Percentiles rank a stretch among this genome's conserved stretches.
These are phyloP conservation scores for Globomyces pollinis-pini DNA, from an alignment of 192 early-diverging fungal genomes.

Conservation along the genomic window DNA sequence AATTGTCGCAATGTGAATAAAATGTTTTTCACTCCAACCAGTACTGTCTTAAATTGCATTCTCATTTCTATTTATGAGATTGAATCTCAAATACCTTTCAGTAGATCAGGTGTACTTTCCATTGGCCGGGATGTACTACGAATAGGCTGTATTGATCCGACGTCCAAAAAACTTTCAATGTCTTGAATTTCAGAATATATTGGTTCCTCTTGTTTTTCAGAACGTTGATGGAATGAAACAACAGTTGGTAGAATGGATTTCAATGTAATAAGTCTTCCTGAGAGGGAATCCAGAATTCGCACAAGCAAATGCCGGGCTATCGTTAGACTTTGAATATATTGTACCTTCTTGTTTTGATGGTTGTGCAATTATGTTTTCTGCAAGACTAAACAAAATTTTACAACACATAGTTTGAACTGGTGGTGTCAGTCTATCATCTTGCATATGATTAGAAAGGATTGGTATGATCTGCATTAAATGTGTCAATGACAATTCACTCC, in stretches of 20 bases:
- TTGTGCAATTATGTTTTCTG: slow-evolving; percentile 69
- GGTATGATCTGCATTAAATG: slow-evolving; percentile 82
- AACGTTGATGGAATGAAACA: slow-evolving; percentile 42
- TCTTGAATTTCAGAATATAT: slow-evolving; percentile 14
- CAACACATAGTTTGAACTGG: slow-evolving; percentile 96
- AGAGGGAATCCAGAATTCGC: slow-evolving; percentile 80
- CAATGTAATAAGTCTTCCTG: slow-evolving; percentile 64
- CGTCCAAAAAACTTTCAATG: slow-evolving; percentile 45
- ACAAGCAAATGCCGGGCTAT: slow-evolving; percentile 28
- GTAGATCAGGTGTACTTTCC: slow-evolving; percentile 55
- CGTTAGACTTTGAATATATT: slow-evolving; percentile 9
- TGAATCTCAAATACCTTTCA: too few species aligned
- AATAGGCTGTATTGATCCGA: slow-evolving; percentile 51
- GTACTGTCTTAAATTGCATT: slow-evolving; percentile 81
- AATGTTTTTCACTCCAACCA: slow-evolving; percentile 80
- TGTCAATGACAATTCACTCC: slow-evolving; percentile 66
- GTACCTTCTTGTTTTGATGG: slow-evolving; percentile 46
- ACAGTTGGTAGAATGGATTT: slow-evolving; percentile 55
- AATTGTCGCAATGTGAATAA: slow-evolving; percentile 59
- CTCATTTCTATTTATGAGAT: too few species aligned
- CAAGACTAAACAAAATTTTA: slow-evolving; percentile 84
- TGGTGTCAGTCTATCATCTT: slow-evolving; percentile 83
- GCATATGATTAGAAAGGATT: slow-evolving; percentile 87
- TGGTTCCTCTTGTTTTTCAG: neutral
- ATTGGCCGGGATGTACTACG: slow-evolving; percentile 27